Conservation (phyloP, 2,329 filamentous ascomycete genomes). For the Talaromyces funiculosus region DNA sequence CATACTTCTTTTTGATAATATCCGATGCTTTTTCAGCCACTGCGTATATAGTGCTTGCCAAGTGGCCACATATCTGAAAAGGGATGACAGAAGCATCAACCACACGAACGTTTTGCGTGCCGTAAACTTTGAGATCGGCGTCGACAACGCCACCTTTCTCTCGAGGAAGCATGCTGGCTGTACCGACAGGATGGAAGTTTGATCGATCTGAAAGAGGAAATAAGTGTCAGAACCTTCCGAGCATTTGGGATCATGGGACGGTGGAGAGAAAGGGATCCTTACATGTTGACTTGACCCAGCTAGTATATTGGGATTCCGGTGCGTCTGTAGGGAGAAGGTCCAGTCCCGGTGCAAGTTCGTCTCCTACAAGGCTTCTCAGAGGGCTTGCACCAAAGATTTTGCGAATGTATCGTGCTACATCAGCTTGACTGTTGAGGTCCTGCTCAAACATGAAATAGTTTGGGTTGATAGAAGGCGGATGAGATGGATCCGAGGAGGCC, state of each 20-base stretch:
- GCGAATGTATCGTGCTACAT: constrained; percentile 21
- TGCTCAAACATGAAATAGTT: constrained; percentile 28
- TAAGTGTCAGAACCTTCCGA: neutral
- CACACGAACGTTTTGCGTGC: constrained; percentile 25
- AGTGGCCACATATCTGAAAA: constrained; percentile 24
- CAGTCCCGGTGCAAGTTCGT: neutral
- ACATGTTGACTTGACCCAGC: neutral
- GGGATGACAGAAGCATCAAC: constrained; percentile 31
- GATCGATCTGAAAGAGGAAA: constrained; percentile 19
- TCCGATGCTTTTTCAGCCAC: constrained; percentile 28
- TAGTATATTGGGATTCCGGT: neutral
- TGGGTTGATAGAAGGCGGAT: constrained; percentile 24
- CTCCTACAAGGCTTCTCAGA: neutral
- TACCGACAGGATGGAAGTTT: constrained; percentile 20
- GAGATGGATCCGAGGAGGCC: constrained; percentile 21
- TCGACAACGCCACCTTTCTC: constrained; percentile 5
- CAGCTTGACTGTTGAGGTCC: constrained; percentile 22
- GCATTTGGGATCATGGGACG: neutral
- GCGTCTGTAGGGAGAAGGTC: neutral
- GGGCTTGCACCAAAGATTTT: constrained; percentile 17
- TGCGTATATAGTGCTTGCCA: constrained; percentile 25
- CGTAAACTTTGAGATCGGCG: neutral
- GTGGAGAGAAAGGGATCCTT: neutral
- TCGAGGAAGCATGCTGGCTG: constrained; percentile 10
- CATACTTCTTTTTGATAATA: constrained; percentile 24